phyloP scores from a whole-genome alignment of 1,139 yeast genomes.

The Kurtzmaniella quercitrusa region DNA sequence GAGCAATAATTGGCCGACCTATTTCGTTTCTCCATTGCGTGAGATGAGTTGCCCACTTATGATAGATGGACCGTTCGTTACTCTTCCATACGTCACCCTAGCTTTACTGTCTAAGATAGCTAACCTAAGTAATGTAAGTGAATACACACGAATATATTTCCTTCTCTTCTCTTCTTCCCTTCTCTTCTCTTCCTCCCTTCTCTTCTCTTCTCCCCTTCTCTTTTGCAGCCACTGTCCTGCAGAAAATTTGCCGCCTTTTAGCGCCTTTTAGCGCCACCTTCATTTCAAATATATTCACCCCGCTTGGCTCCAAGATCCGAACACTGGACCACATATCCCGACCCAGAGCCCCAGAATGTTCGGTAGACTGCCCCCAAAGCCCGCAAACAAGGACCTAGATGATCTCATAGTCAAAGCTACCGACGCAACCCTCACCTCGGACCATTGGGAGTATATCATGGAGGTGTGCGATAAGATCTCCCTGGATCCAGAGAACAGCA shows the following conservation, averaged over 20 bases:
- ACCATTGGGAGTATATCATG: conserved; percentile 80
- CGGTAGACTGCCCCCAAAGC: conserved; percentile 4
- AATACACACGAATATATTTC: too few relatives aligned
- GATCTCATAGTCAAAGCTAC: conserved; percentile 60
- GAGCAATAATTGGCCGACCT: too few relatives aligned
- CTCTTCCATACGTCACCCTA: too few relatives aligned
- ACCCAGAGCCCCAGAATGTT: conserved; percentile 6
- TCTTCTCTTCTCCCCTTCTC: not conserved
- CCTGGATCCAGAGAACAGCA: conserved; percentile 61
- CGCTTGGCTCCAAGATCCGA: too few relatives aligned
- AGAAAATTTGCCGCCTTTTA: not conserved
- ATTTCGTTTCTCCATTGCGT: too few relatives aligned
- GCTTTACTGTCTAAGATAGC: too few relatives aligned
- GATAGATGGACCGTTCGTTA: too few relatives aligned
- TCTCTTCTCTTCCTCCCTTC: too few relatives aligned
- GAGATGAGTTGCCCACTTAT: too few relatives aligned
- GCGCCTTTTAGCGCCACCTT: not conserved
- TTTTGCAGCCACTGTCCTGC: conserved; percentile 1
- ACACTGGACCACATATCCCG: too few relatives aligned
- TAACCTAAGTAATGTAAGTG: too few relatives aligned
- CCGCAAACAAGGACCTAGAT: conserved; percentile 11
- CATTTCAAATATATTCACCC: not conserved
- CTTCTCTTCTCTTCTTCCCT: too few relatives aligned
- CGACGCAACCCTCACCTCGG: conserved; percentile 72
- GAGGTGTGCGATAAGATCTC: conserved; percentile 82